phyloP scores from a whole-genome alignment of 2,329 filamentous ascomycete genomes.

The Fusarium burgessii region DNA sequence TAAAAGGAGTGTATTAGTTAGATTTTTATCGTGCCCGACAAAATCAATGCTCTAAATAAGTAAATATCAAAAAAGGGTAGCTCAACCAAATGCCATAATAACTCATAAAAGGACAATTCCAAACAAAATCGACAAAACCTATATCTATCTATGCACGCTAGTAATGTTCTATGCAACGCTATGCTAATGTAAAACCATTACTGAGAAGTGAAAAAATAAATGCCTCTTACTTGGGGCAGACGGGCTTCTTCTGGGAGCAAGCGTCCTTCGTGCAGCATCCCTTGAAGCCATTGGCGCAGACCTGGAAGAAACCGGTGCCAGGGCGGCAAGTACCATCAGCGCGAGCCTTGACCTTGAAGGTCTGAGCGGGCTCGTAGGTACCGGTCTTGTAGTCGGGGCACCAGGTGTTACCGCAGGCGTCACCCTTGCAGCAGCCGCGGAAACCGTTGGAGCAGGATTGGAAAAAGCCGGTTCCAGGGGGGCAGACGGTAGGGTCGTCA shows the following conservation, averaged over 20 bases:
- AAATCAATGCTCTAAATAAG: slow-evolving; percentile 28
- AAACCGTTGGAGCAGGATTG: slow-evolving; percentile 29
- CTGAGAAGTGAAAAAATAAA: background rate
- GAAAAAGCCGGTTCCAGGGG: slow-evolving; percentile 11
- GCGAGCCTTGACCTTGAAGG: slow-evolving; percentile 21
- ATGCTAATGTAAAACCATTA: slow-evolving; percentile 2
- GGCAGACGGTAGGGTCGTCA: slow-evolving; percentile 16
- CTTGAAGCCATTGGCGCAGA: slow-evolving; percentile 30
- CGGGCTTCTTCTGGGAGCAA: slow-evolving; percentile 18
- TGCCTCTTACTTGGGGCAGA: slow-evolving; percentile 36
- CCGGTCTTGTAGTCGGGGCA: slow-evolving; percentile 34
- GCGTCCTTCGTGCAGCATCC: slow-evolving; percentile 38
- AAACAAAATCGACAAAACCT: slow-evolving; percentile 12
- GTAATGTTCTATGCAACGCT: slow-evolving; percentile 14
- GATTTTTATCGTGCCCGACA: slow-evolving; percentile 26
- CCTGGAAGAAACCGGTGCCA: slow-evolving; percentile 23
- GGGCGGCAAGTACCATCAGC: slow-evolving; percentile 13
- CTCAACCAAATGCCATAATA: slow-evolving; percentile 24
- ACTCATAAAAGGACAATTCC: slow-evolving; percentile 8
- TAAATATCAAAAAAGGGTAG: slow-evolving; percentile 4
- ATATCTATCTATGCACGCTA: background rate
- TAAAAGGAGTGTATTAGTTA: slow-evolving; percentile 36
- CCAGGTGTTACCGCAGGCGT: slow-evolving; percentile 23
- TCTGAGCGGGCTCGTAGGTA: slow-evolving; percentile 27
- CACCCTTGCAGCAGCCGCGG: slow-evolving; percentile 32